Evolutionary conservation across 768 basidiomycete species (phyloP).

Genomic region (Tricholoma sp.): DNA sequence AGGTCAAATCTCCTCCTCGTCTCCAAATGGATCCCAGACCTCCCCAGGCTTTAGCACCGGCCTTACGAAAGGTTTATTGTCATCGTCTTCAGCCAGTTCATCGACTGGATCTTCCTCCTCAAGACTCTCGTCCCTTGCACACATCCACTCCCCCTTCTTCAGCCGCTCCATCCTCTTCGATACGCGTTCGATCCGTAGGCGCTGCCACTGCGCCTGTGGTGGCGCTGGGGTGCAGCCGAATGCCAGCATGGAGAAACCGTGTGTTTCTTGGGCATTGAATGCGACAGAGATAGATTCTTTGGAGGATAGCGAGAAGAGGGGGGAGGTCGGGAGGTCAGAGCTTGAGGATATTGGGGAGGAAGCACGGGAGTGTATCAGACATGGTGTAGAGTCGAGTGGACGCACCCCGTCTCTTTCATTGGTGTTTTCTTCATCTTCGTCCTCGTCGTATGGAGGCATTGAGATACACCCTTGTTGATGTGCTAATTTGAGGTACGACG

Average conservation of each 20-base stretch:
- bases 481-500: constrained; percentile 14
- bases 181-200: constrained; percentile 27
- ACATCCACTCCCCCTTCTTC: constrained; percentile 29
- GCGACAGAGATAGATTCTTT: constrained; percentile 7
- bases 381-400: constrained; percentile 1
- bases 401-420: background rate
- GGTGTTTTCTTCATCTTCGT: background rate
- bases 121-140: constrained; percentile 22
- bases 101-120: constrained; percentile 21
- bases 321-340: constrained; percentile 8
- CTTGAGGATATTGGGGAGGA: constrained; percentile 3
- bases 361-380: constrained; percentile 3
- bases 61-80: constrained; percentile 5
- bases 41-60: constrained; percentile 14
- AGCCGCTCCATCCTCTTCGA: constrained; percentile 28
- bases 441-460: background rate
- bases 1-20: constrained; percentile 24
- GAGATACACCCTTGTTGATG: constrained; percentile 12
- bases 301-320: constrained; percentile 3
- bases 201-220: constrained; percentile 25
- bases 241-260: background rate
- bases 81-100: constrained; percentile 7
- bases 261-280: background rate
- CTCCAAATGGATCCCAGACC: constrained; percentile 25
- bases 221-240: constrained; percentile 36